Conservation (phyloP, 139 green algal species). For the Monoraphidium neglectum region DNA sequence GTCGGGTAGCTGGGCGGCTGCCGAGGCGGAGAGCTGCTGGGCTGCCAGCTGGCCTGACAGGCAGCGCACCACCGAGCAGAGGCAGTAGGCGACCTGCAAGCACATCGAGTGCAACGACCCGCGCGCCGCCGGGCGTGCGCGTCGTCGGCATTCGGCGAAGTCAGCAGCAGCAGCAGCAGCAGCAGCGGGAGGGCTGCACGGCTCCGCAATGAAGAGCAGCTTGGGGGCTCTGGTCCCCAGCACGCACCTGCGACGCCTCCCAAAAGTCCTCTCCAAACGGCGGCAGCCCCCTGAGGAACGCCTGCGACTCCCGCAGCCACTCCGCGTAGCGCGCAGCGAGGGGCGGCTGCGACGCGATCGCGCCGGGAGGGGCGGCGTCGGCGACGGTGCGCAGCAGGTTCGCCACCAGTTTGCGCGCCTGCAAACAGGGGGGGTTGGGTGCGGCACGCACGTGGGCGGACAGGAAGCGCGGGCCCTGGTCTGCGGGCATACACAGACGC, state of each 20-base stretch:
- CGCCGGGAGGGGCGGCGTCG: constrained; percentile 43
- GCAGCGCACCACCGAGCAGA: constrained; percentile 49
- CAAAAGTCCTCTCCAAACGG: constrained; percentile 40
- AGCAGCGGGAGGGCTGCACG: too few species aligned
- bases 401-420: constrained; percentile 44
- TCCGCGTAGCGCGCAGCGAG: constrained; percentile 59
- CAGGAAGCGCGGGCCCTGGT: too few species aligned
- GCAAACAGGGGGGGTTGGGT: not conserved
- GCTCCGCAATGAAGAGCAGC: not conserved
- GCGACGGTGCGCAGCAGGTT: constrained; percentile 63
- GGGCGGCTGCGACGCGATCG: constrained; percentile 29
- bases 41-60: constrained; percentile 12
- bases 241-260: constrained; percentile 45
- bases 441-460: too few species aligned
- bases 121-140: too few species aligned
- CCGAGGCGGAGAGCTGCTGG: not conserved
- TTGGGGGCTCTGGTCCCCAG: not conserved
- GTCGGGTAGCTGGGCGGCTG: not conserved
- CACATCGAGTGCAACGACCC: not conserved
- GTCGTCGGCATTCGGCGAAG: too few species aligned
- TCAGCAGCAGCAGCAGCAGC: too few species aligned
- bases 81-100: constrained; percentile 68
- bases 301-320: constrained; percentile 67
- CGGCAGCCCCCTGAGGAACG: constrained; percentile 35
- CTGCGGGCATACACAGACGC: too few species aligned